Evolutionary conservation across 2,329 filamentous ascomycete genomes (phyloP).

Genomic region (Fusarium sp.): DNA sequence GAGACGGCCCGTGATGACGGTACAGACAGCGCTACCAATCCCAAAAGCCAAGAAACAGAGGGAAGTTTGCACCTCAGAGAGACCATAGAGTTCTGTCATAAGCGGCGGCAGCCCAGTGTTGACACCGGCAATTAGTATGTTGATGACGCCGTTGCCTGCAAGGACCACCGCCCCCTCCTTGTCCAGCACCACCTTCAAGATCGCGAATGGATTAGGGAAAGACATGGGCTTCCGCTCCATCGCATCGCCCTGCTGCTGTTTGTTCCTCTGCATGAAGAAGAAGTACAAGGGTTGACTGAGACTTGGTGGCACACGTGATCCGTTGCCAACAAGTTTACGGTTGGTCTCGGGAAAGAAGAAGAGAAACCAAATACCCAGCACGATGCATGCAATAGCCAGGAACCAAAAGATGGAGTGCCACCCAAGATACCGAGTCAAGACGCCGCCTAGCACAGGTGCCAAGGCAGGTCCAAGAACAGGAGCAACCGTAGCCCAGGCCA

Average conservation of each 20-base stretch:
- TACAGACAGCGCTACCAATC: not conserved
- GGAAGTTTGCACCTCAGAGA: not conserved
- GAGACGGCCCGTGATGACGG: not conserved
- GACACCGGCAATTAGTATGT: not conserved
- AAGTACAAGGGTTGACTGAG: not conserved
- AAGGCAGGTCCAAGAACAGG: not conserved
- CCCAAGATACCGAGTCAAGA: not conserved
- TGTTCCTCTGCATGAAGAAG: fast-evolving
- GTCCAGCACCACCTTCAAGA: not conserved
- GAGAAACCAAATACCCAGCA: fast-evolving
- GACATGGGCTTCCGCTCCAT: fast-evolving
- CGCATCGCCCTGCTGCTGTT: fast-evolving
- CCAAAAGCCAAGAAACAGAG: not conserved
- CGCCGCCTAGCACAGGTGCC: not conserved
- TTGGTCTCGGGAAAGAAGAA: not conserved
- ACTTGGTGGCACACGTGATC: not conserved
- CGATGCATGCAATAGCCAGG: not conserved
- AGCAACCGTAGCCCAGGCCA: not conserved
- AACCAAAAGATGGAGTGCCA: not conserved
- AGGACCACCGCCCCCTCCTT: not conserved
- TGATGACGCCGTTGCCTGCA: not conserved
- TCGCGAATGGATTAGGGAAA: not conserved
- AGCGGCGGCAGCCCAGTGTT: not conserved
- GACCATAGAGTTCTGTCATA: not conserved
- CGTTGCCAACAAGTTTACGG: not conserved